Conservation (phyloP, 2,329 filamentous ascomycete species). For the Diaporthe batatas region DNA sequence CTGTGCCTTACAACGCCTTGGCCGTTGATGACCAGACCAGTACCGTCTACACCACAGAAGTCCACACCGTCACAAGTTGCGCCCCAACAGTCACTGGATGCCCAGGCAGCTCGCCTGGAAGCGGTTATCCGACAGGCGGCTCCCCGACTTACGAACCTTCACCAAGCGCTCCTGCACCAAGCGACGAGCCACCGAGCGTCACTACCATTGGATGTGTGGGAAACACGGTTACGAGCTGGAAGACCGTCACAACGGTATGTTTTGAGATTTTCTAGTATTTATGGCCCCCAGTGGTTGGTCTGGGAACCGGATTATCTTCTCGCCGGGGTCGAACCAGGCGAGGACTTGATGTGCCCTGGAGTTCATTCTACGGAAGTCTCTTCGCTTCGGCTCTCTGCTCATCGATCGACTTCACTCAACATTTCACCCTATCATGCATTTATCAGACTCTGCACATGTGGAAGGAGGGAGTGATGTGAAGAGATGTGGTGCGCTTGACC, state of each 20-base stretch:
- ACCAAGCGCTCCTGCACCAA: slow-evolving; percentile 12
- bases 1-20: slow-evolving; percentile 5
- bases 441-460: no score
- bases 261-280: neutral
- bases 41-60: neutral
- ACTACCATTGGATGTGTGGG: slow-evolving; percentile 29
- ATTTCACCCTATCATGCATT: no score
- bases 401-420: neutral
- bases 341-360: neutral
- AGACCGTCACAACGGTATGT: slow-evolving; percentile 29
- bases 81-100: slow-evolving; percentile 26
- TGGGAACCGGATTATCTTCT: no score
- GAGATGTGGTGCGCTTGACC: neutral
- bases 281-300: no score
- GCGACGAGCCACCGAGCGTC: neutral
- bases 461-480: neutral
- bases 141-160: neutral
- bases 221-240: slow-evolving; percentile 32
- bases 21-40: neutral
- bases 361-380: neutral
- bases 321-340: neutral
- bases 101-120: neutral
- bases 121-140: neutral
- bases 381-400: neutral
- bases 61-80: slow-evolving; percentile 8